phyloP scores from a whole-genome alignment of 1,139 yeast genomes.

The Geotrichum candidum region DNA sequence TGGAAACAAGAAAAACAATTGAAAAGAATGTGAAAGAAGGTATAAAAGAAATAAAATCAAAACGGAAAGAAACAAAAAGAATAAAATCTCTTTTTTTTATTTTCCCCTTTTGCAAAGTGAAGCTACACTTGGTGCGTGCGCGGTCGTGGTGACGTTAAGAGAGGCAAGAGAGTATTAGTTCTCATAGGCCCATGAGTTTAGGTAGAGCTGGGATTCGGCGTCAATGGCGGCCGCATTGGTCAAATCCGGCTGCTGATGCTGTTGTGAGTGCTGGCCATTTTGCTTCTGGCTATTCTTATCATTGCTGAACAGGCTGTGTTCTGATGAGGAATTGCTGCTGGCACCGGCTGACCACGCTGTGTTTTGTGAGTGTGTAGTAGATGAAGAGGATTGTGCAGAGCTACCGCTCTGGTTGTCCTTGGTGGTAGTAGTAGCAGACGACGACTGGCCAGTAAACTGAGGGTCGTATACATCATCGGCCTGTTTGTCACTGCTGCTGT shows the following conservation, averaged over 20 bases:
- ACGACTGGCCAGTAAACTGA: not conserved
- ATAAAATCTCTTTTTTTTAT: not conserved
- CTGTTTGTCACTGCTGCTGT: not conserved
- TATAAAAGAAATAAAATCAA: not conserved
- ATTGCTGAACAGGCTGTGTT: not conserved
- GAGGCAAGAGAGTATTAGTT: not conserved
- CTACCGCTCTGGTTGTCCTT: not conserved
- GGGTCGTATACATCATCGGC: not conserved
- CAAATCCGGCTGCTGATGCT: not conserved
- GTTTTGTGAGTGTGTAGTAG: not conserved
- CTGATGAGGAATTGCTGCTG: not conserved
- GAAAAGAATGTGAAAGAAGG: not conserved
- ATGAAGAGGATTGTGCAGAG: not conserved
- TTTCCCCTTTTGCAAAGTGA: not conserved
- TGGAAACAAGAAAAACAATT: not conserved
- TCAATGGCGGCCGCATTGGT: not conserved
- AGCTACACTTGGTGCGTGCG: not conserved
- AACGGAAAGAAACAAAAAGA: not conserved
- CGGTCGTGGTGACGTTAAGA: too few species aligned
- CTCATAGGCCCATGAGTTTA: slow-evolving; percentile 1
- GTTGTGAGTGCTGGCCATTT: not conserved
- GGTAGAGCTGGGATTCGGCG: not conserved
- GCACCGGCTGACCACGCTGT: not conserved
- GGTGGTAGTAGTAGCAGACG: not conserved
- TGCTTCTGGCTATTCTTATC: not conserved